Percentiles rank a stretch among this genome's conserved stretches.
phyloP scores from a whole-genome alignment of 441 rosid genomes.

The Populus hybrid region DNA sequence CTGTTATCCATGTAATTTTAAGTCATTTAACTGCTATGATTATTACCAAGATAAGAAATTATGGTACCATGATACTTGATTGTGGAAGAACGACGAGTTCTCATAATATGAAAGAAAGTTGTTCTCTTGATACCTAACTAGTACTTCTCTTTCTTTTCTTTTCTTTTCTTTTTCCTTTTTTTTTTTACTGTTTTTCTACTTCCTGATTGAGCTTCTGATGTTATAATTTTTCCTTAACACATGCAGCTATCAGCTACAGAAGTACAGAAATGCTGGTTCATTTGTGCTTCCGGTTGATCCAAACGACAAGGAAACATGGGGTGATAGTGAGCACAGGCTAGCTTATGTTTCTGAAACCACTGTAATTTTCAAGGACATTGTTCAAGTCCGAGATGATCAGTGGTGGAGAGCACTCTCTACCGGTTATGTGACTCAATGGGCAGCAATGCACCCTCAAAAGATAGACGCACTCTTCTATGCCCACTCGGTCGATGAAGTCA shows the following conservation, averaged over 20 bases:
- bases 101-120: not conserved
- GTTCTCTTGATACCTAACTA: not conserved
- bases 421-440: conserved; percentile 97
- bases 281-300: conserved; percentile 91
- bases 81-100: not conserved
- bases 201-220: conserved; percentile 6
- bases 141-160: not conserved
- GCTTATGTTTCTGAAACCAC: conserved; percentile 96
- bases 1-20: not conserved
- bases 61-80: not conserved
- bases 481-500: conserved; percentile 76
- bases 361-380: conserved; percentile 88
- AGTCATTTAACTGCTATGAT: not conserved
- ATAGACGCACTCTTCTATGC: conserved; percentile 88
- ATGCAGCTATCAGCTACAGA: conserved; percentile 94
- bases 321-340: conserved; percentile 94
- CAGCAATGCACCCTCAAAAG: conserved; percentile 95
- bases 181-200: not conserved
- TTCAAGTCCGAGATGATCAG: conserved; percentile 88
- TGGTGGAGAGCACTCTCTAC: conserved; percentile 95
- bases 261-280: conserved; percentile 86
- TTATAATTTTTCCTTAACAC: not conserved
- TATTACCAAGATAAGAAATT: not conserved
- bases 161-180: not conserved
- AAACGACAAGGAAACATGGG: conserved; percentile 89